Base-by-base conservation (phyloP, 2,329 filamentous ascomycete species). In the Botrytis porri region DNA sequence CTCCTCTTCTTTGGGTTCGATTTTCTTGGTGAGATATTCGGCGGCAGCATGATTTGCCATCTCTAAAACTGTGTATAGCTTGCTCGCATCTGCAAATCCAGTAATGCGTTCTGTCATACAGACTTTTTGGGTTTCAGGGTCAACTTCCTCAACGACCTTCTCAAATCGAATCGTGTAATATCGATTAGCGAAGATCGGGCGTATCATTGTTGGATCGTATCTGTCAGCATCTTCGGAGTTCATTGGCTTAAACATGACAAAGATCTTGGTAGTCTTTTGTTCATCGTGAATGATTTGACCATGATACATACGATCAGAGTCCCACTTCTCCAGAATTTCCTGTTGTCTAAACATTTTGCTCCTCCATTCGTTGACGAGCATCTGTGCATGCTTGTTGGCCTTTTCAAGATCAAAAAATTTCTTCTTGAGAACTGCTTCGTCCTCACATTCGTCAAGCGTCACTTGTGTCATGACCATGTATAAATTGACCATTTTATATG, bases 11-110 rank as follows among this genome's bases (percentile, higher is more conserved):
- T 12, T 60, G 3, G 76, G 76, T 48, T 70, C 71, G 2, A 75
- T 3, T 29, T 63, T 59, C 2, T 69, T 29, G 22, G 73, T n/a
- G 4, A 76, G 14, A 18, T 73, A 66, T 20, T 75, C 72, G 20
- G 48, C 72, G 9, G 77, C 77, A 35, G 71, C 74, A 60, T 76
- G 71, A 29, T 78, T 78, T 1, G 76, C 77, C 70, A 78, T 72
- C 29, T 76, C 67, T 6, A 75, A 45, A 25, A 60, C 70, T 1
- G 63, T 69, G n/a, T 70, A 73, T 8, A 69, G 45, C 14, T 70
- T 73, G 20, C n/a, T 35, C 18, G 35, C n/a, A 35, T 70, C 25
- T 2, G 45, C 22, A 57, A 43, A 43, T 25, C 65, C 65, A 18
- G 2, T 6, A 20, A 62, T 67, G 4, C 22, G 41, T 10, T 67